Conservation (phyloP, 305 asterid genomes). For the Andrographis paniculata region DNA sequence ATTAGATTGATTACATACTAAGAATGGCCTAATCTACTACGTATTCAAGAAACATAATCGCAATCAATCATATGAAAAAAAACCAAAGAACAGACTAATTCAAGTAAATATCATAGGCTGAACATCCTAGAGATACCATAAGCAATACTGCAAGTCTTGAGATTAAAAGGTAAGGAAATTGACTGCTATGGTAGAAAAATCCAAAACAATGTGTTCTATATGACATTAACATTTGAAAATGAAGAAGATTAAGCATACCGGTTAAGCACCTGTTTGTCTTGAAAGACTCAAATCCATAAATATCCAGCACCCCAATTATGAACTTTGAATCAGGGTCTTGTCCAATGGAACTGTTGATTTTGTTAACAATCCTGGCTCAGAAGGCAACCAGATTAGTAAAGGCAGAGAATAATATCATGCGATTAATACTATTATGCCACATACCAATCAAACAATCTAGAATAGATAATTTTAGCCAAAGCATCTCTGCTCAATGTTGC, state of each 20-base stretch:
- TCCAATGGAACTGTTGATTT: conserved; percentile 82
- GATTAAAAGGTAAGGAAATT: conserved; percentile 3
- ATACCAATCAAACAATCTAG: conserved; percentile 86
- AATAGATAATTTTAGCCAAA: conserved; percentile 71
- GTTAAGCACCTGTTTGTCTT: conserved; percentile 99
- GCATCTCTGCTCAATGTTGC: conserved; percentile 78
- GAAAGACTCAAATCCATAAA: conserved; percentile 98
- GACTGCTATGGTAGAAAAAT: conserved; percentile 15
- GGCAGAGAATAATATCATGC: neutral
- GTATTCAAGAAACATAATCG: no score
- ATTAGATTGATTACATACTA: no score
- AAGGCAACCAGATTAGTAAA: conserved; percentile 18
- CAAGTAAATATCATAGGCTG: no score
- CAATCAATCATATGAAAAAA: no score
- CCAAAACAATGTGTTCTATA: conserved; percentile 14
- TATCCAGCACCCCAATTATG: conserved; percentile 92
- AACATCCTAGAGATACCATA: no score
- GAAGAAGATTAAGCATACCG: conserved; percentile 82
- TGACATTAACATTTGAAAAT: conserved; percentile 37
- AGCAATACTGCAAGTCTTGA: no score
- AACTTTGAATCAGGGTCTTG: conserved; percentile 76
- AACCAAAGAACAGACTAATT: no score
- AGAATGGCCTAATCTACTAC: no score
- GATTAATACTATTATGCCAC: conserved; percentile 20
- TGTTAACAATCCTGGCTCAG: conserved; percentile 74